Percentiles rank a stretch among this genome's conserved stretches.
Conservation (phyloP, 331 rosid species). For the Telfairia occidentalis region DNA sequence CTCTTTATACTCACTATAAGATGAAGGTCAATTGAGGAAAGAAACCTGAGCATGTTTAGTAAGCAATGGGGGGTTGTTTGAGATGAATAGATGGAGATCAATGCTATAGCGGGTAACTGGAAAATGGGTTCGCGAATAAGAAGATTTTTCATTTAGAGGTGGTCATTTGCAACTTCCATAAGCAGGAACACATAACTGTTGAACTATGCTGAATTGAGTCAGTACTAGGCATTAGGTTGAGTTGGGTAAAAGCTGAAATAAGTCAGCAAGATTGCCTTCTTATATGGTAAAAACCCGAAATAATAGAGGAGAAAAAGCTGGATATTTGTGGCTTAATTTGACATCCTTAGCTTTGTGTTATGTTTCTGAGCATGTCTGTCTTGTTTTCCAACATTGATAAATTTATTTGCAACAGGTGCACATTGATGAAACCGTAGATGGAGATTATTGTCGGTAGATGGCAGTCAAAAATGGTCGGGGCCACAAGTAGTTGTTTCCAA, state of each 20-base stretch:
- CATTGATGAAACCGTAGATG: conserved; percentile 18
- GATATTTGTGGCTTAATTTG: not conserved
- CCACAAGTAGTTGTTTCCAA: conserved; percentile 21
- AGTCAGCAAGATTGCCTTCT: not conserved
- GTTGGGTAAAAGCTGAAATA: not conserved
- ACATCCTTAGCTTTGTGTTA: not conserved
- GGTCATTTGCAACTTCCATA: not conserved
- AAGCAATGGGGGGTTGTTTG: not conserved
- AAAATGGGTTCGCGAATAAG: not conserved
- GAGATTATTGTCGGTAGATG: conserved; percentile 16
- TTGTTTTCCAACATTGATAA: conserved; percentile 16
- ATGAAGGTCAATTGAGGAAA: not conserved
- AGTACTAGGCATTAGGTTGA: not conserved
- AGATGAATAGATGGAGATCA: not conserved
- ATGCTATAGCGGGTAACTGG: not conserved
- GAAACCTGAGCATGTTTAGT: not conserved
- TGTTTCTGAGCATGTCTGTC: not conserved
- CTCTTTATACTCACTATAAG: not conserved
- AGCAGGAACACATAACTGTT: not conserved
- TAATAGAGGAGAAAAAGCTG: not conserved
- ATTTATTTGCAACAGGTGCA: conserved; percentile 29
- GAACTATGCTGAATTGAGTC: not conserved
- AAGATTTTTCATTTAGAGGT: not conserved
- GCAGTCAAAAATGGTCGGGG: not conserved
- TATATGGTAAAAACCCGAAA: not conserved